Percentiles rank a stretch among this genome's conserved stretches.
phyloP scores from a whole-genome alignment of 768 basidiomycete genomes.

The Gloeopeniophorella convolvens region DNA sequence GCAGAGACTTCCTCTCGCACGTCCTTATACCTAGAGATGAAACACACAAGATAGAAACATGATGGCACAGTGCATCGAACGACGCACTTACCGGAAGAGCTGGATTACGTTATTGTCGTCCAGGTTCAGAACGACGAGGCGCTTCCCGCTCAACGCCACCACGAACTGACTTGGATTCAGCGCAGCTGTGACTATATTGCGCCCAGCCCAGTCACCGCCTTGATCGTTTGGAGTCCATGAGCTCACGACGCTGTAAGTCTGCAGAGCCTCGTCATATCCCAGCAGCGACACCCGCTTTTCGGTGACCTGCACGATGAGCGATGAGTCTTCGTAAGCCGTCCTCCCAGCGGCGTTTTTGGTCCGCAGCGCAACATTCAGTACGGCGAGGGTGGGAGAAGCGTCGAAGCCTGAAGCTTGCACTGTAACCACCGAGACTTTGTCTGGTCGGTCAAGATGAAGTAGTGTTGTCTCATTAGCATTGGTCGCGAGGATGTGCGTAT shows the following conservation, averaged over 20 bases:
- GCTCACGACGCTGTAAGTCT: conserved; percentile 36
- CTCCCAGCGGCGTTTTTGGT: conserved; percentile 17
- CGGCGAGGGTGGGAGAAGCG: conserved; percentile 52
- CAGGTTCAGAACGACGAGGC: conserved; percentile 45
- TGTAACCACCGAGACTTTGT: conserved; percentile 37
- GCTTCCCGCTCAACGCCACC: conserved; percentile 51
- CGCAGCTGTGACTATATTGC: conserved; percentile 60
- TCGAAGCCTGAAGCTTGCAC: conserved; percentile 38
- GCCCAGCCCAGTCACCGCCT: conserved; percentile 21
- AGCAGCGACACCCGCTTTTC: conserved; percentile 47
- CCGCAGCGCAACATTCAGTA: conserved; percentile 47
- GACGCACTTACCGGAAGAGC: conserved; percentile 28
- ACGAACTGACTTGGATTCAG: conserved; percentile 64
- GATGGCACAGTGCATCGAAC: background rate
- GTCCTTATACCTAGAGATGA: conserved; percentile 13
- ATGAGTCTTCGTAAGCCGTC: conserved; percentile 38
- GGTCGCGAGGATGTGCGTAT: conserved; percentile 55
- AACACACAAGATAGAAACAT: background rate
- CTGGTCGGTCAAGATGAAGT: conserved; percentile 43
- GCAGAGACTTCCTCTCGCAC: conserved; percentile 54
- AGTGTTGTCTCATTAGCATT: conserved; percentile 49
- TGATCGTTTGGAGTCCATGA: conserved; percentile 34
- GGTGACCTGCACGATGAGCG: conserved; percentile 71
- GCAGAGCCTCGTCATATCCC: conserved; percentile 43
- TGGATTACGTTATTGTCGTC: conserved; percentile 34